Evolutionary conservation across 2,329 filamentous ascomycete genomes (phyloP), one percentile per base, ranked within the genome.

Genomic region (Colletotrichum godetiae): DNA sequence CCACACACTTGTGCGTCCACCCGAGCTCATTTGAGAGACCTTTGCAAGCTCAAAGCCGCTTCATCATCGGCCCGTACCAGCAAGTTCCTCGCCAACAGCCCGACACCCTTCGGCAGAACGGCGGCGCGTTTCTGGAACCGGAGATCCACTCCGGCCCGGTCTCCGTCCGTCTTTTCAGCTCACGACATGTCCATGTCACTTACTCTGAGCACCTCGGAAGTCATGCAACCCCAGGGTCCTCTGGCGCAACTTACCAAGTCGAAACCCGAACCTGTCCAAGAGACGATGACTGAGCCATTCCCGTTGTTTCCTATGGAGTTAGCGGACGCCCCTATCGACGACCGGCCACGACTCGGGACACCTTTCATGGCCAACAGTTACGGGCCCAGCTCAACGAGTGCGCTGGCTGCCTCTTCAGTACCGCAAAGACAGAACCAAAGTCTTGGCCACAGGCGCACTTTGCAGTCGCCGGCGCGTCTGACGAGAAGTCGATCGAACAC

Each of bases 151-250:
- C 85, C 88, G 3, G 84, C 82, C 27, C 84, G 83, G 35, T 84
- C 85, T 2, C 73, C 84, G 4, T 86, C 86, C 1, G 81, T 88
- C 12, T 92, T 92, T 78, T 89, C 86, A 1, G 88, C 87, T 12
- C 86, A 88, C 53, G 91, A 92, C 74, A 91, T 93, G 86, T 86
- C 88, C 55, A 82, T 92, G 77, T 93, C 91, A 12, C 84, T 93
- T 65, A 86, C 87, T 1, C 82, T 92, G 35, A 91, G 89, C 81
- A 92, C 91, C 1, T 87, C 91, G 1, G 89, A 92, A 55, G 87
- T 87, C 2, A 93, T 93, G 91, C 88, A 92, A 76, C 88, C 87
- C 0, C 83, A 89, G 66, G 91, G 90, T 3, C 89, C 90, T 11
- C 78, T 93, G 67, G 90, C 91, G 2, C 88, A 89, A 76, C 84